Evolutionary conservation across 305 asterid species (phyloP).

Genomic region (Petunia hybrid): DNA sequence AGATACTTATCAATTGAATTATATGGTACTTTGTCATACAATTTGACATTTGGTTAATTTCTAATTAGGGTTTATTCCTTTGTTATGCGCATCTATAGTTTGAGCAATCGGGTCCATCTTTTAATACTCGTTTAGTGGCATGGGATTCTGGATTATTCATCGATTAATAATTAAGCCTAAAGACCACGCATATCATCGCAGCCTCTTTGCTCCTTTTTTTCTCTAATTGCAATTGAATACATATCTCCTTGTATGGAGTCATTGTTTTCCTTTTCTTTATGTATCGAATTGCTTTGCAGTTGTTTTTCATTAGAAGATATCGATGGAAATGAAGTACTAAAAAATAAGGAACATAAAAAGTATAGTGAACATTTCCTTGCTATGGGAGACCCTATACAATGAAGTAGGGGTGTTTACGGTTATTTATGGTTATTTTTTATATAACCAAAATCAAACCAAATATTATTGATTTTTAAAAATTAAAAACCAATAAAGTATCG

Average conservation of each 20-base stretch:
- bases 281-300: constrained; percentile 31
- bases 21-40: neutral
- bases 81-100: constrained; percentile 9
- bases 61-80: constrained; percentile 12
- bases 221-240: neutral
- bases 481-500: no score
- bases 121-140: neutral
- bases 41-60: neutral
- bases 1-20: neutral
- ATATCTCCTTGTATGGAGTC: constrained; percentile 1
- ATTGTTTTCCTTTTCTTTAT: neutral
- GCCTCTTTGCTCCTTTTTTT: neutral
- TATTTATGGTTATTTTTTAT: no score
- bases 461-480: no score
- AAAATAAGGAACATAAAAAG: no score
- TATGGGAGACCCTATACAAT: neutral
- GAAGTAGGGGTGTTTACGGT: no score
- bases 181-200: neutral
- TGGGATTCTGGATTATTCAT: constrained; percentile 10
- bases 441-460: no score
- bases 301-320: constrained; percentile 16
- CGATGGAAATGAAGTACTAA: neutral
- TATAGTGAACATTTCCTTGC: neutral
- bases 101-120: neutral
- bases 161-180: constrained; percentile 12